Evolutionary conservation across 2,329 filamentous ascomycete species (phyloP).

Genomic region (Aureobasidium melanogenum): DNA sequence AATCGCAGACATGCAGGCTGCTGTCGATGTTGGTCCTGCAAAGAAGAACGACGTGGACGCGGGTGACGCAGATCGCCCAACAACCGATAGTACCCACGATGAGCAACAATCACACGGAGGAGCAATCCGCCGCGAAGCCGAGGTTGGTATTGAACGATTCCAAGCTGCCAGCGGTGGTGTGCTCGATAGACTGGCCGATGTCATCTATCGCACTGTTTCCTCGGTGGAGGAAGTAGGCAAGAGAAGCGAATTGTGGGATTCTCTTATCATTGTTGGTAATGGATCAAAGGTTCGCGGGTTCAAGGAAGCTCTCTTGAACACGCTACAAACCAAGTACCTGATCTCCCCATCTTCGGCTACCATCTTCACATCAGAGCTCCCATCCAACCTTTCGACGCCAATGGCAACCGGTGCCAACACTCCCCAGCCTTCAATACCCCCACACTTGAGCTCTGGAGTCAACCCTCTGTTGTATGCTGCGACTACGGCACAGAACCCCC

Average conservation of each 20-base stretch:
- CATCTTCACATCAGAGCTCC: slow-evolving; percentile 94
- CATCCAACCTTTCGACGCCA: slow-evolving; percentile 86
- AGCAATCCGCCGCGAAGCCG: slow-evolving; percentile 52
- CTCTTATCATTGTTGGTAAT: slow-evolving; percentile 83
- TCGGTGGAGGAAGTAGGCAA: slow-evolving; percentile 77
- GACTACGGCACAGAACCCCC: slow-evolving; percentile 59
- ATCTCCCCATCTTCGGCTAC: slow-evolving; percentile 88
- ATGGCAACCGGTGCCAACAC: slow-evolving; percentile 86
- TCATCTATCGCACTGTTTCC: slow-evolving; percentile 75
- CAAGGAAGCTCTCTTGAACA: slow-evolving; percentile 77
- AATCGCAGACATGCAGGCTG: slow-evolving; percentile 43
- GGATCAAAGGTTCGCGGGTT: slow-evolving; percentile 68
- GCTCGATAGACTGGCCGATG: slow-evolving; percentile 73
- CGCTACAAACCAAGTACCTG: slow-evolving; percentile 71
- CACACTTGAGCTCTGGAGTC: slow-evolving; percentile 44
- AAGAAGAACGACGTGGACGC: slow-evolving; percentile 27
- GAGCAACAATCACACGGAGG: slow-evolving; percentile 20
- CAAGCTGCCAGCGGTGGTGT: slow-evolving; percentile 55
- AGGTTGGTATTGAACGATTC: slow-evolving; percentile 69
- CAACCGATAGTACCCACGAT: slow-evolving; percentile 16
- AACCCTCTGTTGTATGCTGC: slow-evolving; percentile 90
- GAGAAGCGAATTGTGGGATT: slow-evolving; percentile 83
- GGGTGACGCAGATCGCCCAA: slow-evolving; percentile 19
- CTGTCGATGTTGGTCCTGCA: slow-evolving; percentile 39
- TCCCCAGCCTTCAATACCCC: slow-evolving; percentile 51